phyloP scores from a whole-genome alignment of 108 stramenopile species.

The Cyclotella choctawhatcheeana region DNA sequence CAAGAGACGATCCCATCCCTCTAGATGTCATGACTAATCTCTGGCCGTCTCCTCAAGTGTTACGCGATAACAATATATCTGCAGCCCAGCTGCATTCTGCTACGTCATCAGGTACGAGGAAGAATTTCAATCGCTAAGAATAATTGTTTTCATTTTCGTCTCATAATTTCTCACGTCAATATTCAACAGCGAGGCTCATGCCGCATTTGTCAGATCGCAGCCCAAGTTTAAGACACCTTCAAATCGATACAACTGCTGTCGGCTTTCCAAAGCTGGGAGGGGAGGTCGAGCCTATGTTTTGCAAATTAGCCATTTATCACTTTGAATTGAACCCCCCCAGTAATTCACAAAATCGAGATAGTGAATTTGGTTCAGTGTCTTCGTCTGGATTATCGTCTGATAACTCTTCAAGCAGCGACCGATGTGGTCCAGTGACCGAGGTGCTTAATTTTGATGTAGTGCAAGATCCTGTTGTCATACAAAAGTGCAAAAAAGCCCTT shows the following conservation, averaged over 20 bases:
- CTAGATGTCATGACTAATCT: conserved; percentile 65
- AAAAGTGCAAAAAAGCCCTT: conserved; percentile 62
- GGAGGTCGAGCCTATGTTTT: conserved; percentile 89
- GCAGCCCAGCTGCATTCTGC: conserved; percentile 76
- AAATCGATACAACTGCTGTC: conserved; percentile 89
- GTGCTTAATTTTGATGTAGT: conserved; percentile 83
- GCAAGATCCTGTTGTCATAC: conserved; percentile 65
- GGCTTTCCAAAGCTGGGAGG: conserved; percentile 83
- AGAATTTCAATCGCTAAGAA: too few relatives aligned
- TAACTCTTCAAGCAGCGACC: conserved; percentile 60
- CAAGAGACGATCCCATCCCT: conserved; percentile 55
- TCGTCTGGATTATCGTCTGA: conserved; percentile 17
- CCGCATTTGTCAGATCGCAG: conserved; percentile 89
- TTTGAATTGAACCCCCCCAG: conserved; percentile 65
- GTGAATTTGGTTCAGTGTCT: too few relatives aligned
- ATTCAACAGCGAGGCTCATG: conserved; percentile 58
- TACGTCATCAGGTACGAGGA: conserved; percentile 41
- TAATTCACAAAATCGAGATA: too few relatives aligned
- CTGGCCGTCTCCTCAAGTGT: conserved; percentile 60
- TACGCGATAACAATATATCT: conserved; percentile 75
- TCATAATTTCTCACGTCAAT: neutral
- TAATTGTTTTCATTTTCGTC: neutral
- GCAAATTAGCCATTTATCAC: conserved; percentile 82
- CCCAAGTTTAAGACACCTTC: conserved; percentile 77
- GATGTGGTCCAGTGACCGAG: conserved; percentile 86